Evolutionary conservation across 1,139 yeast species (phyloP).

Genomic region (Suhomyces terraborum): DNA sequence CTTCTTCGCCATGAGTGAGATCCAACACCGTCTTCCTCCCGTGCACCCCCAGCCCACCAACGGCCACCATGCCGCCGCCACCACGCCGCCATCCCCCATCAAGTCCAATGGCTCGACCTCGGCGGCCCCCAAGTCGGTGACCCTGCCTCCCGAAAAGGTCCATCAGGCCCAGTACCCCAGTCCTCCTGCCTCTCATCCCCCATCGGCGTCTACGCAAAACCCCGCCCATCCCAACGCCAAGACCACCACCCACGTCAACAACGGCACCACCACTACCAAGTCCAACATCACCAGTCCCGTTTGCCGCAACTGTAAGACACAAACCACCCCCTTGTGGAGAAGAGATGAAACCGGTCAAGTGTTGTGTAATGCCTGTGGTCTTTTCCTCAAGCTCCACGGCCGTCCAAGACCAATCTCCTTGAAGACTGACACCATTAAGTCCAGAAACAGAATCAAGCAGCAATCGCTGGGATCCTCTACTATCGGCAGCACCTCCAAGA

Average conservation of each 20-base stretch:
- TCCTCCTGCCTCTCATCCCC: slow-evolving; percentile 7
- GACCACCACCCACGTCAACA: slow-evolving; percentile 40
- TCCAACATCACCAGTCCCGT: slow-evolving; percentile 63
- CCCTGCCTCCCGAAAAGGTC: slow-evolving; percentile 9
- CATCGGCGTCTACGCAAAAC: slow-evolving; percentile 6
- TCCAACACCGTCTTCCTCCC: slow-evolving; percentile 30
- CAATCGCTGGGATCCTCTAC: slow-evolving; percentile 20
- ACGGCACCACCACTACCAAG: slow-evolving; percentile 49
- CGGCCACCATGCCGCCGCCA: slow-evolving; percentile 9
- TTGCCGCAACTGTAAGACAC: slow-evolving; percentile 89
- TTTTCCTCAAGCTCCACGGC: slow-evolving; percentile 87
- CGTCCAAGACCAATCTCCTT: slow-evolving; percentile 88
- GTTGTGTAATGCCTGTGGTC: slow-evolving; percentile 92
- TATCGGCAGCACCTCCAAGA: slow-evolving; percentile 23
- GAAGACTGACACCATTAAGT: slow-evolving; percentile 89
- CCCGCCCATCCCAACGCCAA: slow-evolving; percentile 32
- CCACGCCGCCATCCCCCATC: slow-evolving; percentile 11
- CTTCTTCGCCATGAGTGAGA: slow-evolving; percentile 32
- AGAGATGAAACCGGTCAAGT: slow-evolving; percentile 93
- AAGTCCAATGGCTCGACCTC: slow-evolving; percentile 7
- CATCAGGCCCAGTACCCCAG: slow-evolving; percentile 7
- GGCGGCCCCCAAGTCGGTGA: slow-evolving; percentile 12
- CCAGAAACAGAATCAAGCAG: slow-evolving; percentile 77
- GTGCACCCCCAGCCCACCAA: slow-evolving; percentile 17
- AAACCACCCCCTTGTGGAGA: slow-evolving; percentile 94